Evolutionary conservation across 176 grass and related monocot genomes (phyloP).

Genomic region (Elymus sibiricus): DNA sequence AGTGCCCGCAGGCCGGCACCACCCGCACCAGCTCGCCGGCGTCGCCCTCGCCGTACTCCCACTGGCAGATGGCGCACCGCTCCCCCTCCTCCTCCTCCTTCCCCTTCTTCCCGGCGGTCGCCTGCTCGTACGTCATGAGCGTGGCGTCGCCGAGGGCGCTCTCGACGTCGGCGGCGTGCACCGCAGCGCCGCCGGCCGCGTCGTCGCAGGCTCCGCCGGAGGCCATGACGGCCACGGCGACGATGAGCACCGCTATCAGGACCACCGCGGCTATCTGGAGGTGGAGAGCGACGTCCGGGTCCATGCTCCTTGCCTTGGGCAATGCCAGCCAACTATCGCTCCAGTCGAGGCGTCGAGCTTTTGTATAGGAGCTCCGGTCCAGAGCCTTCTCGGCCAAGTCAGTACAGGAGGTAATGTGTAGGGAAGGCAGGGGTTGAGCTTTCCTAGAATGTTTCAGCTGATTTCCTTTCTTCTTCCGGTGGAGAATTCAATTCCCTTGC

Average conservation of each 20-base stretch:
- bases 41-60: neutral
- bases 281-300: neutral
- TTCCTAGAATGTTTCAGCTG: slow-evolving; percentile 14
- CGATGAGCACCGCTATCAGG: neutral
- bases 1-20: slow-evolving; percentile 46
- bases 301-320: slow-evolving; percentile 7
- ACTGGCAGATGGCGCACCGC: slow-evolving; percentile 28
- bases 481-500: neutral
- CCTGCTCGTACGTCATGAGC: slow-evolving; percentile 29
- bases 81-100: neutral
- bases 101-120: neutral
- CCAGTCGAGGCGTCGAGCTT: neutral
- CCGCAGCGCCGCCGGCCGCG: too few species aligned
- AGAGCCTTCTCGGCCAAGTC: neutral
- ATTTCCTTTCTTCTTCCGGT: neutral
- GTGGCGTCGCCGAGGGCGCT: neutral
- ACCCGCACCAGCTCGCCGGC: slow-evolving; percentile 29
- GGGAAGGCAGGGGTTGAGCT: neutral
- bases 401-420: neutral
- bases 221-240: neutral
- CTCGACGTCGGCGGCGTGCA: slow-evolving; percentile 19
- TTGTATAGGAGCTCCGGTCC: neutral
- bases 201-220: neutral
- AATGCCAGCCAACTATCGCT: neutral
- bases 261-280: slow-evolving; percentile 23